Percentiles rank a stretch among this genome's conserved stretches.
Evolutionary conservation across 139 green algal species (phyloP).

Genomic region (Bryopsis sp.): DNA sequence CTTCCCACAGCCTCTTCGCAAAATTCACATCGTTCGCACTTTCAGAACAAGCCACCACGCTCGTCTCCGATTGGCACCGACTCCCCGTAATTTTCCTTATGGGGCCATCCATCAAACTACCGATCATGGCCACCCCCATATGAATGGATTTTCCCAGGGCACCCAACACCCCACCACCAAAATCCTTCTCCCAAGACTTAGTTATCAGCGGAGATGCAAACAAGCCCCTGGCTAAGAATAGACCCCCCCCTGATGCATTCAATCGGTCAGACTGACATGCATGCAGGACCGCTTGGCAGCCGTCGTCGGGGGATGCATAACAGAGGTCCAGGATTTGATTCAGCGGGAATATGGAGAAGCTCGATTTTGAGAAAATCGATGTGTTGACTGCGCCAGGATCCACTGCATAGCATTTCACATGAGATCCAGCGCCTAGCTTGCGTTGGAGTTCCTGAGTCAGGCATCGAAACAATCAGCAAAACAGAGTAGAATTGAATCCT

Average conservation of each 20-base stretch:
- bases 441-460: no score
- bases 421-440: background rate
- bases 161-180: background rate
- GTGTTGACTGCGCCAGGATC: conserved; percentile 19
- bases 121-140: background rate
- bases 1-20: conserved; percentile 1
- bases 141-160: no score
- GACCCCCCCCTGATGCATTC: no score
- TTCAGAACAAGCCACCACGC: background rate
- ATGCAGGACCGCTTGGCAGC: conserved; percentile 15
- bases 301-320: conserved; percentile 3
- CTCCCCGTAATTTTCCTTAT: conserved; percentile 10
- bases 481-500: no score
- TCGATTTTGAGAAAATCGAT: conserved; percentile 6
- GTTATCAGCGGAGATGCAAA: conserved; percentile 12
- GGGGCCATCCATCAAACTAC: conserved; percentile 10
- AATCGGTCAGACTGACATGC: background rate
- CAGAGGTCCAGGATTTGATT: background rate
- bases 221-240: conserved; percentile 15
- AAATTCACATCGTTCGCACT: background rate
- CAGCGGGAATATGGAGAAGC: background rate
- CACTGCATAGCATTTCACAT: conserved; percentile 3
- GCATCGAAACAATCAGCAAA: no score
- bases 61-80: background rate
- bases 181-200: no score